Conservation (phyloP, 2,329 filamentous ascomycete species). For the Cordyceps javanica region DNA sequence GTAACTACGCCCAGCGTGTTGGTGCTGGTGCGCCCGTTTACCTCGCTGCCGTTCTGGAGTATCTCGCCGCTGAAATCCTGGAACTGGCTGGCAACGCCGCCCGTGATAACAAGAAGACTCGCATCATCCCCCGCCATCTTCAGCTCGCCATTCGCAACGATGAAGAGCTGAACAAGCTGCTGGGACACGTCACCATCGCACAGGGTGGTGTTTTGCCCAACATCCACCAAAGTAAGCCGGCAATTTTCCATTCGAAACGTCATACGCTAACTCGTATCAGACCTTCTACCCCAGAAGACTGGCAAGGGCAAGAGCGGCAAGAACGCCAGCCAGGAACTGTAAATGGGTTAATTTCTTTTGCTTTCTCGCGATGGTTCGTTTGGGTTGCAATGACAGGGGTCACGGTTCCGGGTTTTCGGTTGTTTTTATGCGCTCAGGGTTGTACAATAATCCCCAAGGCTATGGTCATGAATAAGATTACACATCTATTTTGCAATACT, state of each 20-base stretch:
- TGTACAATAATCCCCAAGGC: constrained; percentile 70
- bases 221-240: constrained; percentile 85
- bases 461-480: constrained; percentile 59
- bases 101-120: constrained; percentile 99
- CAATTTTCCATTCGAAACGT: background rate
- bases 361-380: constrained; percentile 54
- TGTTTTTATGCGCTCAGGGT: constrained; percentile 51
- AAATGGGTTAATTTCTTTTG: constrained; percentile 46
- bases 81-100: constrained; percentile 98
- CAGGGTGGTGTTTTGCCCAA: constrained; percentile 96
- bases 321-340: constrained; percentile 91
- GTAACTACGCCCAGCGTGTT: constrained; percentile 99
- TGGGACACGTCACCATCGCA: constrained; percentile 93
- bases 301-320: constrained; percentile 77
- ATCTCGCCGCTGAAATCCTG: constrained; percentile 96
- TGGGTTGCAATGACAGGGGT: constrained; percentile 79
- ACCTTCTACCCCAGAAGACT: constrained; percentile 99
- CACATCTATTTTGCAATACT: constrained; percentile 35
- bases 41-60: constrained; percentile 95
- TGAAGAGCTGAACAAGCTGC: constrained; percentile 98
- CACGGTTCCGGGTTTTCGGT: constrained; percentile 68
- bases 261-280: constrained; percentile 46
- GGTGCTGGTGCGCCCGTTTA: constrained; percentile 98
- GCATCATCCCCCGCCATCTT: constrained; percentile 98
- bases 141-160: constrained; percentile 99